A percentile compares a stretch with the other conserved stretches of the same genome.
Conservation (phyloP, 1,284 basidiomycete genomes). For the Trametes sp. region DNA sequence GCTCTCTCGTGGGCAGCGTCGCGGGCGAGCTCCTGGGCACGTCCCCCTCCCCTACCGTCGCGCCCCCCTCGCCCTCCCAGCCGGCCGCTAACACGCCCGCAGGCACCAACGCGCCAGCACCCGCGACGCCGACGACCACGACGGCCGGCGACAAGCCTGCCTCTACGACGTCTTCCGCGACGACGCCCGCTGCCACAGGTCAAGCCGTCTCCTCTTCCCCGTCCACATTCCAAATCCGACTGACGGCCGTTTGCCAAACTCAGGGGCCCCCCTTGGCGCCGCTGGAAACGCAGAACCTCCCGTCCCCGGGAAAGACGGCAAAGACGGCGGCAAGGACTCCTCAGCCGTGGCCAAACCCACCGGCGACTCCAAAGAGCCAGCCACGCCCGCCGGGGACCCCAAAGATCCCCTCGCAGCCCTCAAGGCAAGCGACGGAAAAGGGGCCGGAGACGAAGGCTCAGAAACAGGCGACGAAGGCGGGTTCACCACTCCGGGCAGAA, state of each 20-base stretch:
- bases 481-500: not conserved
- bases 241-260: conserved; percentile 35
- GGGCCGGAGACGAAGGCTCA: conserved; percentile 23
- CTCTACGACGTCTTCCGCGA: conserved; percentile 19
- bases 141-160: not conserved
- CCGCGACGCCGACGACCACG: conserved; percentile 16
- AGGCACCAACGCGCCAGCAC: conserved; percentile 10
- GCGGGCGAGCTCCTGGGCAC: conserved; percentile 28
- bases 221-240: conserved; percentile 31
- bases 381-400: conserved; percentile 25
- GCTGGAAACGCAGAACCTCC: conserved; percentile 14
- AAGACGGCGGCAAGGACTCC: conserved; percentile 22
- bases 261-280: conserved; percentile 30
- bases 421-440: conserved; percentile 24
- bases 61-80: conserved; percentile 19
- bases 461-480: conserved; percentile 29
- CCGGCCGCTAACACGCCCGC: conserved; percentile 17
- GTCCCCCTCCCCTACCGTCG: conserved; percentile 23
- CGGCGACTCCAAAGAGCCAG: conserved; percentile 16
- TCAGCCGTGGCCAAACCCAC: conserved; percentile 23
- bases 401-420: conserved; percentile 22
- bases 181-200: conserved; percentile 32
- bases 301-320: conserved; percentile 26
- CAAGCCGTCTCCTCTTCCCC: conserved; percentile 33
- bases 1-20: conserved; percentile 26